Base-by-base conservation (phyloP, 176 grass and related monocot species). In the Oryza longistaminata region DNA sequence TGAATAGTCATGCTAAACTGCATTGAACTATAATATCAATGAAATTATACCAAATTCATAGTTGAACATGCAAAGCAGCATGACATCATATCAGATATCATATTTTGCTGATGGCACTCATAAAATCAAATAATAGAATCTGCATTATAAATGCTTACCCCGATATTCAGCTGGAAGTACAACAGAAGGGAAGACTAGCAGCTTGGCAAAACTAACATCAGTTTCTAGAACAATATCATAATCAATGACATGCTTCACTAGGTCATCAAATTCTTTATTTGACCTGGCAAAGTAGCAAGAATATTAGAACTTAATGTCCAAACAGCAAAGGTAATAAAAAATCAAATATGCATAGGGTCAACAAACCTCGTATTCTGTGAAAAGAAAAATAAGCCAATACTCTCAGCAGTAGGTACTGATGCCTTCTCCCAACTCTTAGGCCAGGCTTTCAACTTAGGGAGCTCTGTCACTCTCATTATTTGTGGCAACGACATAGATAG, bases 301-400 rank as follows among this genome's bases (percentile, higher is more conserved):
- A 49, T n/a, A 84, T 78, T 78, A 78, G 60, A 80, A 29, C 31
- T 34, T 29, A 80, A 61, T 46, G 21, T 84, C 25, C 71, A 71
- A 72, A 66, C 29, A 85, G 68, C 42, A 76, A 60, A 82, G 62
- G 53, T 72, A 42, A 71, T 50, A 24, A 88, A 78, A 71, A 77
- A 64, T 49, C 49, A 87, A 43, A 17, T 40, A 46, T 61, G 44
- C 21, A 80, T 58, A 25, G 58, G 66, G 11, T 70, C 17, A 44
- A 69, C 75, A 68, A 82, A 97, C 95, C 88, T 87, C 37, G 13
- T 85, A 86, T 85, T 68, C 50, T 82, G 24, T 2, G 84, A 71
- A 68, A 97, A 94, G 86, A 97, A 94, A 97, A 78, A 92, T 66
- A 97, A 88, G 55, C 78, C 88, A 88, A 93, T 90, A 58, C 73